A percentile compares a stretch with the other conserved stretches of the same genome.
Evolutionary conservation across 2,329 filamentous ascomycete genomes (phyloP).

Genomic region (Corniculantispora saksenae): DNA sequence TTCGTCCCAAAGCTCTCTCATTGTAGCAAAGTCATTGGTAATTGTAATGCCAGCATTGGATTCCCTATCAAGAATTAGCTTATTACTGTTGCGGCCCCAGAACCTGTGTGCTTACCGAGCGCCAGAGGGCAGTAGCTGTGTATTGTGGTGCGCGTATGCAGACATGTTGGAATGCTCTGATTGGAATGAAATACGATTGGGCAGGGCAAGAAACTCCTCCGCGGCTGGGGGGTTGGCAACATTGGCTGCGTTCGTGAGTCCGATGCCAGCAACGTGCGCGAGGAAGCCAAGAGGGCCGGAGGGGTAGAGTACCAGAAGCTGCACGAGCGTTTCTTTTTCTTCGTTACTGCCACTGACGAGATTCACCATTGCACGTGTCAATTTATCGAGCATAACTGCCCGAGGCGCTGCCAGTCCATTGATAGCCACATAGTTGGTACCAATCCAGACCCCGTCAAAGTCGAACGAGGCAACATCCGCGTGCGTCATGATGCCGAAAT

Average conservation of each 20-base stretch:
- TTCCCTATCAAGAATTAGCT: neutral
- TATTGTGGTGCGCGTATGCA: conserved; percentile 15
- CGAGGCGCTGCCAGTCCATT: neutral
- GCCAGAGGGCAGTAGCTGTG: conserved; percentile 9
- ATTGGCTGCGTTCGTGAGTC: neutral
- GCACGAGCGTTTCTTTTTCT: neutral
- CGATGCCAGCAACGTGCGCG: neutral
- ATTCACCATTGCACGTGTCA: neutral
- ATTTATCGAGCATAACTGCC: neutral
- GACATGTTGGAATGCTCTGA: conserved; percentile 10
- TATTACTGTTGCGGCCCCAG: neutral
- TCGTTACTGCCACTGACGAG: neutral
- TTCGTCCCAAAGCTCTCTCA: conserved; percentile 12
- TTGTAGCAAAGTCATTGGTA: conserved; percentile 6
- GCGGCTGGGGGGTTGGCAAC: conserved; percentile 14
- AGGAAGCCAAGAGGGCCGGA: neutral
- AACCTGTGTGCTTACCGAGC: conserved; percentile 12
- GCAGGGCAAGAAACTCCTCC: conserved; percentile 6
- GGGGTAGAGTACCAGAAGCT: neutral
- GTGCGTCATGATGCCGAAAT: conserved; percentile 42
- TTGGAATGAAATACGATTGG: conserved; percentile 8
- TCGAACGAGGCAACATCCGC: conserved; percentile 28
- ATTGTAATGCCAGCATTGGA: conserved; percentile 17
- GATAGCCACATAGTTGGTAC: neutral
- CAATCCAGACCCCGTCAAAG: conserved; percentile 21